phyloP scores from a whole-genome alignment of 345 rosid species.

The Anastatica hierochuntica region DNA sequence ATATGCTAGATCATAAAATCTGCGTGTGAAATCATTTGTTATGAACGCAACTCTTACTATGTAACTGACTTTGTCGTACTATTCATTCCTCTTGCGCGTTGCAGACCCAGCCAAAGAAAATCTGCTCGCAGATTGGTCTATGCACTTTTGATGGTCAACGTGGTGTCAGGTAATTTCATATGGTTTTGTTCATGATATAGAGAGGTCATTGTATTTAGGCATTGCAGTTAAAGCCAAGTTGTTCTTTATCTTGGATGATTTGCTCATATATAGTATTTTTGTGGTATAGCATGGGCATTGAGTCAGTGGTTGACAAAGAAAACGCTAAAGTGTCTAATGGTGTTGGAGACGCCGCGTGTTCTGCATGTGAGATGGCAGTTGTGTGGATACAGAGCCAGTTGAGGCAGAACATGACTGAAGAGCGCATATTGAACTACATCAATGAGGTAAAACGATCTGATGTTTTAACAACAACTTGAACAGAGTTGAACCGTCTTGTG shows the following conservation, averaged over 20 bases:
- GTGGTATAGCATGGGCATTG: slow-evolving; percentile 72
- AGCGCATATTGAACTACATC: slow-evolving; percentile 46
- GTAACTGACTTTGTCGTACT: not conserved
- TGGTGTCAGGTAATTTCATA: slow-evolving; percentile 58
- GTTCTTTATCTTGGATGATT: not conserved
- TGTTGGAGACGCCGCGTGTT: slow-evolving; percentile 45
- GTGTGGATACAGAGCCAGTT: slow-evolving; percentile 84
- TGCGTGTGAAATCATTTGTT: not conserved
- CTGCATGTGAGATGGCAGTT: slow-evolving; percentile 89
- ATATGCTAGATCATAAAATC: not conserved
- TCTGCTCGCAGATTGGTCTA: slow-evolving; percentile 79
- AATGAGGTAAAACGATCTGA: slow-evolving; percentile 43
- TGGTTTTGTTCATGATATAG: not conserved
- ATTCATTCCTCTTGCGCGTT: not conserved
- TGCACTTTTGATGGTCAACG: slow-evolving; percentile 74
- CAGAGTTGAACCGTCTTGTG: not conserved
- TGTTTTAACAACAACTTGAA: not conserved
- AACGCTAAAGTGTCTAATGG: slow-evolving; percentile 29
- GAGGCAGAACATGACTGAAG: slow-evolving; percentile 63
- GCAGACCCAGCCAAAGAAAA: slow-evolving; percentile 61
- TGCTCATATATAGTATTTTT: not conserved
- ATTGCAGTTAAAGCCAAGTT: not conserved
- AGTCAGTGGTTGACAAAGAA: slow-evolving; percentile 58
- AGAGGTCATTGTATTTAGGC: not conserved
- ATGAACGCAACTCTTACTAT: not conserved